Percentiles rank a stretch among this genome's conserved stretches.
Evolutionary conservation across 75 land plant species (phyloP).

Genomic region (Picea sitchensis): DNA sequence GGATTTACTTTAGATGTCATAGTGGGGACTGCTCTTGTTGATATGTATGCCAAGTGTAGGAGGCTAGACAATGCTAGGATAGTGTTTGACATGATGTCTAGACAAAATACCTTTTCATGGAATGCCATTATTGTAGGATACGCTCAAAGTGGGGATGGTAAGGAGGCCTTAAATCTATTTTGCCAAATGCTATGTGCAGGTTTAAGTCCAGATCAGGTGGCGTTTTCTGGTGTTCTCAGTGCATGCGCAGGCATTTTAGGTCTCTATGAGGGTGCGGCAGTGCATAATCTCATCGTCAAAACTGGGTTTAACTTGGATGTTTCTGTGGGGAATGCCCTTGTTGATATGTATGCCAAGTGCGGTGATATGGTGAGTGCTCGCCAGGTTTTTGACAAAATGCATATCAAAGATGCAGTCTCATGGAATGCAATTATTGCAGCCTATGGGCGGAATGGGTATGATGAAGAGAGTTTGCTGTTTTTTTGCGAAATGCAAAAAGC

Average conservation of each 20-base stretch:
- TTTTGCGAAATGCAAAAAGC: conserved; percentile 26
- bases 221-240: conserved; percentile 22
- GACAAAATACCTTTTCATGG: conserved; percentile 47
- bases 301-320: conserved; percentile 5
- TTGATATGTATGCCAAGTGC: conserved; percentile 37
- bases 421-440: conserved; percentile 45
- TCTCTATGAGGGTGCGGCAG: conserved; percentile 11
- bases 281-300: conserved; percentile 21
- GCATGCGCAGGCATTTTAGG: conserved; percentile 12
- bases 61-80: conserved; percentile 20
- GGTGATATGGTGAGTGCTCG: conserved; percentile 9
- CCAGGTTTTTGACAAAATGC: conserved; percentile 2
- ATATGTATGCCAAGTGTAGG: conserved; percentile 64
- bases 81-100: conserved; percentile 47
- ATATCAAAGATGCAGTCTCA: conserved; percentile 24
- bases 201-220: conserved; percentile 19
- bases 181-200: conserved; percentile 15
- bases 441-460: conserved; percentile 17
- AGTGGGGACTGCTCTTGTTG: conserved; percentile 51
- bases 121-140: conserved; percentile 30
- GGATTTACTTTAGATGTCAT: conserved; percentile 43
- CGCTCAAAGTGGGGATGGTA: conserved; percentile 16
- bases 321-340: conserved; percentile 24
- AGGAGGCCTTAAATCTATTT: conserved; percentile 23
- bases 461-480: conserved; percentile 12